Percentiles rank a stretch among this genome's conserved stretches.
Evolutionary conservation across 768 basidiomycete species (phyloP).

Genomic region (Kwoniella sp.): DNA sequence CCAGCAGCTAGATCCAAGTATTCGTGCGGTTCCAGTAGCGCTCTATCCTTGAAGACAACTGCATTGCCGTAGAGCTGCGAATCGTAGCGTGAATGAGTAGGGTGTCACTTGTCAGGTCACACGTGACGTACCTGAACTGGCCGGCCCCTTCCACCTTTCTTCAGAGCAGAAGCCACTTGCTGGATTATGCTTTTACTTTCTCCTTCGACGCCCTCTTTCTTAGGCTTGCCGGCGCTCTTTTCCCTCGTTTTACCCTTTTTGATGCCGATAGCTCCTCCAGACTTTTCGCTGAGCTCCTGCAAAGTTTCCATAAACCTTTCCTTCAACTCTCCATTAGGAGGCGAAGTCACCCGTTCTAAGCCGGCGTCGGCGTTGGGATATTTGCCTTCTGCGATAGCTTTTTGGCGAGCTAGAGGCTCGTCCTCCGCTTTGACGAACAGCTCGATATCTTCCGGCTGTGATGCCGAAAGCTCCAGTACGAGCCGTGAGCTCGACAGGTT

Average conservation of each 20-base stretch:
- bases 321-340: constrained; percentile 45
- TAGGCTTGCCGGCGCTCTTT: constrained; percentile 21
- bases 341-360: constrained; percentile 30
- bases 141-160: constrained; percentile 48
- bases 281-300: constrained; percentile 27
- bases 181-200: constrained; percentile 31
- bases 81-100: not conserved
- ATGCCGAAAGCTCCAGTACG: constrained; percentile 41
- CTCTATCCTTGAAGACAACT: constrained; percentile 52
- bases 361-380: constrained; percentile 27
- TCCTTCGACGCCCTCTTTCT: constrained; percentile 13
- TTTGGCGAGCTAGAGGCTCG: constrained; percentile 6
- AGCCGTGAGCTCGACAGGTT: constrained; percentile 43
- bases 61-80: constrained; percentile 49
- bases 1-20: constrained; percentile 54
- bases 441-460: constrained; percentile 53
- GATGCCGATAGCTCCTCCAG: constrained; percentile 4
- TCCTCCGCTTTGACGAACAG: constrained; percentile 49
- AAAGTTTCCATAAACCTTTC: constrained; percentile 55
- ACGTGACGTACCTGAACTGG: constrained; percentile 38
- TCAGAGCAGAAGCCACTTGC: constrained; percentile 44
- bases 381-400: constrained; percentile 5
- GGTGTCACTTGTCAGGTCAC: not conserved
- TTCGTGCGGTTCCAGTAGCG: constrained; percentile 47
- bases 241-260: constrained; percentile 20